Conservation (phyloP, 306 rosid species). For the Quercus bicolor region DNA sequence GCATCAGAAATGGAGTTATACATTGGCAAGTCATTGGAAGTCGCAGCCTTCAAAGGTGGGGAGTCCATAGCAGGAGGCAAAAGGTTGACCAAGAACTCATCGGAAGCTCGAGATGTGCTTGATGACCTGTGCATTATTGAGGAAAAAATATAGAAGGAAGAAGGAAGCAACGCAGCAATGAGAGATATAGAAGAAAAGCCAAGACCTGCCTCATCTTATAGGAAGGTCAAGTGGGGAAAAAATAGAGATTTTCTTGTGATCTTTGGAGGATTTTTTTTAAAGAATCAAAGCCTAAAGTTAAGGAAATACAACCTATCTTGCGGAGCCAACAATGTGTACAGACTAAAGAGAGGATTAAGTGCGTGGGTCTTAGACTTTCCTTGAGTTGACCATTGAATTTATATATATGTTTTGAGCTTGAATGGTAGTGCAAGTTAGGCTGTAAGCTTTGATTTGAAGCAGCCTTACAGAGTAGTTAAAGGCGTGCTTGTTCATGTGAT, state of each 20-base stretch:
- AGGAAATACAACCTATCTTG: slow-evolving; percentile 22
- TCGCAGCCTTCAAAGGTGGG: slow-evolving; percentile 27
- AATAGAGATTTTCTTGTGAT: not conserved
- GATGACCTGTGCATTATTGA: slow-evolving; percentile 37
- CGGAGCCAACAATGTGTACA: slow-evolving; percentile 12
- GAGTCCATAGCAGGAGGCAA: slow-evolving; percentile 5
- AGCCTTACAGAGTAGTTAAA: slow-evolving; percentile 9
- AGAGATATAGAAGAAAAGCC: not conserved
- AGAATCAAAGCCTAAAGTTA: slow-evolving; percentile 16
- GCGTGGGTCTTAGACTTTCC: not conserved
- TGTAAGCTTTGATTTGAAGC: not conserved
- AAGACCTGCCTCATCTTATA: slow-evolving; percentile 1
- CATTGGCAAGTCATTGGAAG: slow-evolving; percentile 47
- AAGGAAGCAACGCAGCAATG: not conserved
- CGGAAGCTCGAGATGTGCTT: slow-evolving; percentile 33
- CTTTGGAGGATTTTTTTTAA: not conserved
- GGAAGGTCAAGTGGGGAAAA: not conserved
- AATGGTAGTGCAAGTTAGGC: not conserved
- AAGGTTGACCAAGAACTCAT: slow-evolving; percentile 36
- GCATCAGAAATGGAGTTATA: slow-evolving; percentile 24
- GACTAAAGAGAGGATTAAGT: not conserved
- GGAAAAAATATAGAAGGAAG: not conserved
- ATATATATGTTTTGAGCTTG: not conserved
- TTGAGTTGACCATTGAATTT: slow-evolving; percentile 19
- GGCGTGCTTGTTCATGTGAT: slow-evolving; percentile 29